These are phyloP conservation scores for Chlorella sp. DNA, from an alignment of 139 green algal genomes.

Conservation along the genomic window DNA sequence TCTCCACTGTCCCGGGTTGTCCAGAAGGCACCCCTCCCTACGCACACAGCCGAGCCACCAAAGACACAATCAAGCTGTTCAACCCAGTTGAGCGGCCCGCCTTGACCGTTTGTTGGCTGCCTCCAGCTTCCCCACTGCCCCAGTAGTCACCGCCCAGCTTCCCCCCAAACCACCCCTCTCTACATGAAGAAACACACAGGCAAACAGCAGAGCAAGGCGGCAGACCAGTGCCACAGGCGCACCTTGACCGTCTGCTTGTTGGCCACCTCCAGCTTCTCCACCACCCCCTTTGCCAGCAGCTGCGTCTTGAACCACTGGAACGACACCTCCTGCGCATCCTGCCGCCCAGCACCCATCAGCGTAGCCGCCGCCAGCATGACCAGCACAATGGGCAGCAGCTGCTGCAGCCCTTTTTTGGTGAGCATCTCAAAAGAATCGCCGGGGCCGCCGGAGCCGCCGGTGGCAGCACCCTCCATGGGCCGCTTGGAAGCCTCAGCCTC, in stretches of 20 bases:
- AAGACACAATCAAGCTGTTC: no score
- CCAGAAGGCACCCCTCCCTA: no score
- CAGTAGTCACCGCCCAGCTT: not conserved
- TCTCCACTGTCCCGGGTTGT: no score
- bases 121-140: no score
- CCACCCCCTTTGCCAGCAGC: conserved; percentile 82
- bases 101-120: no score
- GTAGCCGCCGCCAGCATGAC: not conserved
- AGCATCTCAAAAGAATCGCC: conserved; percentile 14
- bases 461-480: conserved; percentile 11
- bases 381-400: conserved; percentile 39
- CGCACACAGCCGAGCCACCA: no score
- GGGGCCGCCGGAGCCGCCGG: not conserved
- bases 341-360: conserved; percentile 11
- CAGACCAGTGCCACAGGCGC: no score
- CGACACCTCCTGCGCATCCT: conserved; percentile 82
- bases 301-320: conserved; percentile 92
- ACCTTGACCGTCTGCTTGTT: conserved; percentile 91
- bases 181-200: not conserved
- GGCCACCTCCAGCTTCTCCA: conserved; percentile 92
- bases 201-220: not conserved
- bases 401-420: conserved; percentile 25
- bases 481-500: conserved; percentile 28
- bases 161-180: not conserved
- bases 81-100: no score